A percentile compares a stretch with the other conserved stretches of the same genome.
Conservation (phyloP, 73 alveolate genomes). For the Stentor roeselii region DNA sequence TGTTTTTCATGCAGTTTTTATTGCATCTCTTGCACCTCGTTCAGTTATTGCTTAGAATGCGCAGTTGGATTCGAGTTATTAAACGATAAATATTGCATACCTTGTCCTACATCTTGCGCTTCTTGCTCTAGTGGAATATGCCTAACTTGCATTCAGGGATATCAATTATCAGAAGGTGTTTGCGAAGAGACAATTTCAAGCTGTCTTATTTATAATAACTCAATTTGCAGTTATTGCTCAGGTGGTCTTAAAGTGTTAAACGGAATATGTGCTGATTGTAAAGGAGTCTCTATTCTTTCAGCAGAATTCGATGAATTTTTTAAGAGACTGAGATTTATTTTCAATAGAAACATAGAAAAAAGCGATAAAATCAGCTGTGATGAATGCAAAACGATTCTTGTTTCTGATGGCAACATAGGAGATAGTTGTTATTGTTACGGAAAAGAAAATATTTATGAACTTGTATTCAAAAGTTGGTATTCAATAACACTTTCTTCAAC, state of each 20-base stretch:
- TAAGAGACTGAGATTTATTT: not conserved
- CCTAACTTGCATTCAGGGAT: not conserved
- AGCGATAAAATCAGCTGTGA: not conserved
- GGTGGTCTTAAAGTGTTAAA: not conserved
- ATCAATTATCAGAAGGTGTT: not conserved
- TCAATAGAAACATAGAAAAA: not conserved
- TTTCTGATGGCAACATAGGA: not conserved
- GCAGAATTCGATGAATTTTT: not conserved
- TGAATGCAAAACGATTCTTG: not conserved
- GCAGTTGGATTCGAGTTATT: not conserved
- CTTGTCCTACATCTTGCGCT: no score
- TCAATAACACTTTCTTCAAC: not conserved
- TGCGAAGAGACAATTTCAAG: no score
- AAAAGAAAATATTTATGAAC: not conserved
- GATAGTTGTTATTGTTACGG: not conserved
- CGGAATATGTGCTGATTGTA: not conserved
- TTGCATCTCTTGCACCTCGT: not conserved
- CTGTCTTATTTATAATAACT: no score
- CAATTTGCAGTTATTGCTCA: no score
- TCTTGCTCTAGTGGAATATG: not conserved
- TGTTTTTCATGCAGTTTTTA: not conserved
- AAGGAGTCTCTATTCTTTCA: not conserved
- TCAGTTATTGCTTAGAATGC: not conserved
- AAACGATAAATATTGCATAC: not conserved
- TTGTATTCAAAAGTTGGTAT: not conserved